phyloP scores from a whole-genome alignment of 768 basidiomycete genomes.

The Leccinum obscurum region DNA sequence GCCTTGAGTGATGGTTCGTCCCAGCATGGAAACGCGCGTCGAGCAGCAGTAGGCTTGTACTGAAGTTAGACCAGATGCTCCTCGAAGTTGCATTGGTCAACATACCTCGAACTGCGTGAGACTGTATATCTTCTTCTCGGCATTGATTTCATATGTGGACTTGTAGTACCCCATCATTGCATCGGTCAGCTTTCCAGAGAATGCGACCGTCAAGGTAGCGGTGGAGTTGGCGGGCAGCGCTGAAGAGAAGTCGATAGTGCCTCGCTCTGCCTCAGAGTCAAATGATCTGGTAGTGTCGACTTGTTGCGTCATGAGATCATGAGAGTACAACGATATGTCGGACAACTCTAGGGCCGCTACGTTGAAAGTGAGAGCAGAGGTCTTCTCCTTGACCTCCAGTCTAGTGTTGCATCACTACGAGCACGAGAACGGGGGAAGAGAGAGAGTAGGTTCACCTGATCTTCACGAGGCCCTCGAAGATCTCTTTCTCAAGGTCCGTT shows the following conservation, averaged over 20 bases:
- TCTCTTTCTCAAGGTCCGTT: slow-evolving; percentile 78
- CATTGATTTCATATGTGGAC: slow-evolving; percentile 61
- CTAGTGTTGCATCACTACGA: slow-evolving; percentile 35
- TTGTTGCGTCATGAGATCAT: slow-evolving; percentile 52
- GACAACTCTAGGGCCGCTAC: slow-evolving; percentile 58
- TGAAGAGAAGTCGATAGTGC: slow-evolving; percentile 56
- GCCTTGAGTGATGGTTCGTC: slow-evolving; percentile 93
- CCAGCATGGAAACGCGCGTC: slow-evolving; percentile 86
- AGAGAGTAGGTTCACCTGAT: slow-evolving; percentile 50
- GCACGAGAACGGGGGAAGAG: not conserved
- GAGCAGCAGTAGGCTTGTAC: slow-evolving; percentile 76
- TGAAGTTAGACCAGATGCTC: slow-evolving; percentile 2
- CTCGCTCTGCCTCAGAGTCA: slow-evolving; percentile 65
- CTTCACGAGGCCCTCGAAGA: slow-evolving; percentile 75
- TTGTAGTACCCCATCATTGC: slow-evolving; percentile 86
- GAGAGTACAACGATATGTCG: slow-evolving; percentile 54
- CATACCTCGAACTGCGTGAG: slow-evolving; percentile 88
- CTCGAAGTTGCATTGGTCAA: slow-evolving; percentile 2
- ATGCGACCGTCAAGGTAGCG: slow-evolving; percentile 68
- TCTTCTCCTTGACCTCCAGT: slow-evolving; percentile 61
- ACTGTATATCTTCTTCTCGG: slow-evolving; percentile 64
- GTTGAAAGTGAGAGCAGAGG: slow-evolving; percentile 66
- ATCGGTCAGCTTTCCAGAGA: slow-evolving; percentile 64
- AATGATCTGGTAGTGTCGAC: slow-evolving; percentile 45
- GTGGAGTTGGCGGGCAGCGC: slow-evolving; percentile 66